Evolutionary conservation across 345 rosid species (phyloP).

Genomic region (Heritiera littoralis): DNA sequence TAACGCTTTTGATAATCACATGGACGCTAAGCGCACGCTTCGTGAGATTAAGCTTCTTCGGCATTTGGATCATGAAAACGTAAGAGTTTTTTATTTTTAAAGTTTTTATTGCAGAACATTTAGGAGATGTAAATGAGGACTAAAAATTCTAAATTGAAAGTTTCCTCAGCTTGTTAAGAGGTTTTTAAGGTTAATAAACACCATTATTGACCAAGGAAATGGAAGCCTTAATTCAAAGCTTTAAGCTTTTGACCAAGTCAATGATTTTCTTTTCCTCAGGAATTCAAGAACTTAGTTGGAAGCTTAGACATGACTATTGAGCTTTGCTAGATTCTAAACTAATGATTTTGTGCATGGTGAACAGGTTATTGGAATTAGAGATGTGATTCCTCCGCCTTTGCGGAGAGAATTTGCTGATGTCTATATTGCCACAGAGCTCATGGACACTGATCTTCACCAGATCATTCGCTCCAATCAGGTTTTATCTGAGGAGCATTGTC

Average conservation of each 20-base stretch:
- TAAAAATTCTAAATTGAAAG: background rate
- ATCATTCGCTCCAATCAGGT: constrained; percentile 85
- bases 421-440: constrained; percentile 75
- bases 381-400: constrained; percentile 91
- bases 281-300: background rate
- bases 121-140: background rate
- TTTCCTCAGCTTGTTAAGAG: background rate
- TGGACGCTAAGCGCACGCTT: constrained; percentile 98
- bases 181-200: background rate
- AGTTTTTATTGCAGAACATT: background rate
- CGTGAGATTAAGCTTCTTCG: constrained; percentile 96
- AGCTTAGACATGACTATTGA: background rate
- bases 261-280: background rate
- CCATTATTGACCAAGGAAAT: background rate
- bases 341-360: constrained; percentile 2
- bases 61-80: constrained; percentile 97
- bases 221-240: too few species aligned
- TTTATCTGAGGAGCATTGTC: constrained; percentile 94
- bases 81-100: constrained; percentile 30
- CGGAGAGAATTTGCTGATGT: constrained; percentile 86
- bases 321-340: background rate
- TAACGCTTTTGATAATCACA: constrained; percentile 86
- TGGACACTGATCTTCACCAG: constrained; percentile 98
- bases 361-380: constrained; percentile 80
- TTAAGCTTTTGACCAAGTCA: background rate